Conservation (phyloP, 2,329 filamentous ascomycete species). For the Colletotrichum eleusines region DNA sequence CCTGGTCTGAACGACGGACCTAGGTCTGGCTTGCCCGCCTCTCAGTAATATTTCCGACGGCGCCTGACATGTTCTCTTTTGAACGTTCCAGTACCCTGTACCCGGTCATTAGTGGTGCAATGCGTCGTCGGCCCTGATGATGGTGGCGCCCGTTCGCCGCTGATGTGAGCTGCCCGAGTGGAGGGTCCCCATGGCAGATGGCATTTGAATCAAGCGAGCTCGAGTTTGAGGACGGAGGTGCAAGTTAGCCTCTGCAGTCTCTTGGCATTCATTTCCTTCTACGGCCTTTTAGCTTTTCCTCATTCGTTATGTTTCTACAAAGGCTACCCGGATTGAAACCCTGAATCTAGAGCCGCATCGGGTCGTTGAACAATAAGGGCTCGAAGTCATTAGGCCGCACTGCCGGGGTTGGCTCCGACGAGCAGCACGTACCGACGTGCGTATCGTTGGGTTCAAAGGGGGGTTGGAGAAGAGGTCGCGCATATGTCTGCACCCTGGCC, state of each 20-base stretch:
- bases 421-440: background rate
- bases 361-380: background rate
- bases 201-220: constrained; percentile 6
- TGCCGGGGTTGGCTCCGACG: constrained; percentile 5
- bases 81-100: background rate
- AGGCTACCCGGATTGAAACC: background rate
- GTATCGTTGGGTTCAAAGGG: background rate
- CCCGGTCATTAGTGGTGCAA: background rate
- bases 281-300: background rate
- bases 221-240: constrained; percentile 6
- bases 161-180: background rate
- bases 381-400: too few relatives aligned
- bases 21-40: background rate
- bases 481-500: background rate
- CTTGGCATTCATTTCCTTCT: background rate
- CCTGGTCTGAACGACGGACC: background rate
- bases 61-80: background rate
- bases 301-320: background rate
- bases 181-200: background rate
- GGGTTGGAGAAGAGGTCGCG: background rate
- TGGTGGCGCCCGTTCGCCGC: background rate
- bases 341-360: background rate
- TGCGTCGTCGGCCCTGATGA: background rate
- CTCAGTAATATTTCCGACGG: background rate
- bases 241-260: background rate